Base-by-base conservation (phyloP, 2,329 filamentous ascomycete genomes). In the Xylariaceae sp. region DNA sequence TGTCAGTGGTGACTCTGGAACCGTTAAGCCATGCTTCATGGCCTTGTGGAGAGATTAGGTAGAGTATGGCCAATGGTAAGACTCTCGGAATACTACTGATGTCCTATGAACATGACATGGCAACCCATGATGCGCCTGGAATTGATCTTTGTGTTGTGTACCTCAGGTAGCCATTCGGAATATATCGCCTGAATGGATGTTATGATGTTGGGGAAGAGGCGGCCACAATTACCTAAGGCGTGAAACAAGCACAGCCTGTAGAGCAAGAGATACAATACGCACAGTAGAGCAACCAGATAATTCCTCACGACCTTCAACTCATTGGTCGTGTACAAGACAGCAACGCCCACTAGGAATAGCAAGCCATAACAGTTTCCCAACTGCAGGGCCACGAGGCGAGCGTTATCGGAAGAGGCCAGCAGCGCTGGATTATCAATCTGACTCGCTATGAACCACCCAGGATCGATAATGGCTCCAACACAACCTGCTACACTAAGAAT, bases 321-420 rank as follows among this genome's bases (percentile, higher is more conserved):
- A 12, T 71, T 79, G 2, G 82, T 86, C 6, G 80, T 77, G 61
- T 82, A 80, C 11, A 88, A 71, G 14, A 89, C 75, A 5, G 77
- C 82, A 7, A 87, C 62, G 3, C 82, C 85, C 5, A 88, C 65
- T 49, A 89, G 70, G 53, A 78, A 82, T 42, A 88, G 71, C 11
- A 89, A 73, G 1, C 84, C 75, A 59, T 89, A 89, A 17, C 83
- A 65, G 59, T 90, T 90, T 40, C 83, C 85, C 14, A 90, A 74
- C 68, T 90, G 84, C 58, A 80, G 75, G 41, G 82, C 78, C 27
- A 88, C 68, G n/a, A 85, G 71, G 39, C 77, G 72, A 53, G 74
- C 73, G 57, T 75, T 73, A 43, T 71, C 69, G 41, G 74, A 72
- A 27, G 68, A 62, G 18, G 65, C 58, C 11, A 70, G 47, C 10